Base-by-base conservation (phyloP, 345 rosid genomes). In the Pistacia vera region DNA sequence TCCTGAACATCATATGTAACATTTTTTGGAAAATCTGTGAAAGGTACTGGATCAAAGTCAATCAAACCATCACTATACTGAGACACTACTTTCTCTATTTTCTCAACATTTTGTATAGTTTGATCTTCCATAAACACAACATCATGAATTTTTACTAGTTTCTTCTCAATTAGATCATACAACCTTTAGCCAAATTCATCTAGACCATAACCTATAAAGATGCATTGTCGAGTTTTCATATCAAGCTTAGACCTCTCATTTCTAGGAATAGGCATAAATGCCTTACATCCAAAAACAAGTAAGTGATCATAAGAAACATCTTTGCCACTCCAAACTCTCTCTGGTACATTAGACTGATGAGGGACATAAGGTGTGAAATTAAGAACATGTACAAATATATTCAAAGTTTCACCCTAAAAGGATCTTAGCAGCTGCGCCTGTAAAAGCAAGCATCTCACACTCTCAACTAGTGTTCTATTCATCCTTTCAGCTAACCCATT, bases 401-500 rank as follows among this genome's bases (percentile, higher is more conserved):
- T n/a, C n/a, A n/a, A 11, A 58, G 55, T 36, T 25, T 71, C 33
- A 30, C 74, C 64, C 52, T 11, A 71, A 57, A 54, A 35, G 10
- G 64, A 71, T 56, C 16, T 22, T 22, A 22, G 22, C 22, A 22
- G 22, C 22, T 22, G 22, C 22, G 22, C 22, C 22, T 22, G 22
- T 68, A 13, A 68, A n/a, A 68, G 1, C 57, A 68, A 8, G 48
- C 57, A 68, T 48, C 59, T 71, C 7, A 38, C 51, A 41, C 30
- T 71, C 54, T 71, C 66, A 2, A 57, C 52, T 5, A 58, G 9
- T 17, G 51, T 70, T 16, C 11, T 52, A 16, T 70, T n/a, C 25
- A 70, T 70, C 46, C 62, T 70, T 22, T 70, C 41, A 14, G 11
- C 52, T 18, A 71, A n/a, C 17, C 33, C 55, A 71, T 33, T 58